Base-by-base conservation (phyloP, 2,329 filamentous ascomycete genomes). In the Scopulariopsis brevicaulis region DNA sequence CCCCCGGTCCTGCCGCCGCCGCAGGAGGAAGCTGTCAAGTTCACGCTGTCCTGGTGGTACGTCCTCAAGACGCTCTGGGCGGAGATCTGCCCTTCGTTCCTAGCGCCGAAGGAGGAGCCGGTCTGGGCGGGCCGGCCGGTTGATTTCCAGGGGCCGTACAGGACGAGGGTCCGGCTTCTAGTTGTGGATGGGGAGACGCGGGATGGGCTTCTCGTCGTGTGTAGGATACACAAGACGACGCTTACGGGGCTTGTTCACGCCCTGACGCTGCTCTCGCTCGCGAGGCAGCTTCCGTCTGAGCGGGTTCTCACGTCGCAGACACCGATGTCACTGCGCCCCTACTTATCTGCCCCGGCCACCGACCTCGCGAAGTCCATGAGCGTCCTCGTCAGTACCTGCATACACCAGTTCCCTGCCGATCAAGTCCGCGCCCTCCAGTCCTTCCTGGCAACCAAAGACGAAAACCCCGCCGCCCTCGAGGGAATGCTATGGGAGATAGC, bases 231-330 rank as follows among this genome's bases (percentile, higher is more conserved):
- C 53, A 63, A 65, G 2, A 68, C 72, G 15, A 79, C 77, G 2
- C 63, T 83, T 7, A 82, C 79, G 0, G 71, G 71, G 0, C 68
- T 83, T 8, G 55, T 82, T 1, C 75, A 82, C 37, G 73, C 70
- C 2, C 67, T 82, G 0, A 63, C 73, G 4, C 66, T 77, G 5
- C 65, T 67, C 8, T 75, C 76, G 2, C 64, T 80, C 5, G 65
- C 74, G 4, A 64, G 61, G 0, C 71, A 66, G 3, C 62, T 80
- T 2, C 68, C 73, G 0, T 62, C 66, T 6, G 57, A 62, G 0
- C 62, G 66, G 4, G 65, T 66, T 1, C 76, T 81, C 59, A 59
- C 62, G 14, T 66, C 68, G 32, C 63, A 61, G 22, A 80, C 75
- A 0, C 74, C 77, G 57, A 75, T 79, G 56, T 73, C 71, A 32